Base-by-base conservation (phyloP, 2,329 filamentous ascomycete genomes). In the Hysterium pulicare region DNA sequence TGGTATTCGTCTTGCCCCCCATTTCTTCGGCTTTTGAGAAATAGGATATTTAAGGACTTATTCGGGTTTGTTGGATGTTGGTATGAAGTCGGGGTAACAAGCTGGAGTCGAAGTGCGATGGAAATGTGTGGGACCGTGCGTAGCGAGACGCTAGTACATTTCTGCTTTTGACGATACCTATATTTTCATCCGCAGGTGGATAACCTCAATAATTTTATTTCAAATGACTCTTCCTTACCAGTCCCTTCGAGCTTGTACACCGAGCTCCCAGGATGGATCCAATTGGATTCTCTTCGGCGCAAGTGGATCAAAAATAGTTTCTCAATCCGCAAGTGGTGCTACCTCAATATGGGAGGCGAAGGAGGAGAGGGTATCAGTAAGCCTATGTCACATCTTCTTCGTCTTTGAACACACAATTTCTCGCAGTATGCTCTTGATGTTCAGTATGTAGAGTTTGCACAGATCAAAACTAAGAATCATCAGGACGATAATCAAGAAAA, bases 31-130 rank as follows among this genome's bases (percentile, higher is more conserved):
- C 60, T 34, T 64, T 63, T 68, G 89, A 88, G 93, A 93, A 88
- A 86, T 82, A 94, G 90, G 90, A 87, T 95, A 74, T 95, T 95
- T 95, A 90, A 95, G 90, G 90, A 85, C 64, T 73, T 83, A 78
- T 76, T 54, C 57, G 52, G 49, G 47, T 39, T 35, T 51, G 39
- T 31, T 48, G 49, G 38, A 57, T 50, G 53, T 54, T 51, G 43
- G 47, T 58, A 48, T 57, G 54, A 50, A 47, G 45, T 51, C 41
- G 48, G 33, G 38, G 31, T 16, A 21, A 31, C 11, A 31, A 33
- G 21, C 38, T 23, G 22, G 37, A 37, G 39, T 31, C 42, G 50
- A 34, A 58, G 54, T 59, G 19, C 30, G 22, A 31, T 21, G 16
- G 30, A 45, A 53, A 45, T 44, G 40, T 21, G 46, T 34, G 36